These are phyloP conservation scores for Hamamelis virginiana DNA, from an alignment of 164 flowering plant genomes.

Conservation along the genomic window DNA sequence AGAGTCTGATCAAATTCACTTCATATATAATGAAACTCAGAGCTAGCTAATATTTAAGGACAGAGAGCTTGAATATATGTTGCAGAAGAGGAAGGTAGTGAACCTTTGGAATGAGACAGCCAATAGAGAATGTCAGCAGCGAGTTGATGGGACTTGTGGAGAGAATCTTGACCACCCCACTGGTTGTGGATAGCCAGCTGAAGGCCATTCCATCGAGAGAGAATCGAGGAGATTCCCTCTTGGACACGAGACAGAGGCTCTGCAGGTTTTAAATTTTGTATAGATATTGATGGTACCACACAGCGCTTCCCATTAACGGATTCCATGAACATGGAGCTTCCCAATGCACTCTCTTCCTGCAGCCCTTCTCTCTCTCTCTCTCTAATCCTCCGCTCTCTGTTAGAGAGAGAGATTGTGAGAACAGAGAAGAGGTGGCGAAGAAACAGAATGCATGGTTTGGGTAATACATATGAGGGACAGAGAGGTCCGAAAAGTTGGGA, in stretches of 20 bases:
- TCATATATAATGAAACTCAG: too few species aligned
- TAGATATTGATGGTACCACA: neutral
- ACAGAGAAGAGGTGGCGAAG: too few species aligned
- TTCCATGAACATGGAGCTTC: constrained; percentile 1
- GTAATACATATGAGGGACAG: neutral
- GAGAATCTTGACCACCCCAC: constrained; percentile 48
- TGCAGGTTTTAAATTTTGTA: neutral
- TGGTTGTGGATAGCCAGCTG: constrained; percentile 42
- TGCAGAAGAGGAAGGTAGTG: neutral
- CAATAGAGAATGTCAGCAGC: constrained; percentile 34
- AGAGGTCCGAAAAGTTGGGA: neutral
- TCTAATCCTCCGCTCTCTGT: neutral
- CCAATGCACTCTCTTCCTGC: constrained; percentile 1
- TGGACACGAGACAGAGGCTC: constrained; percentile 12
- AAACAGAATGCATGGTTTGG: neutral
- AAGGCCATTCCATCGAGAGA: constrained; percentile 44
- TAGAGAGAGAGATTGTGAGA: constrained; percentile 1
- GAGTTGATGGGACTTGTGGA: constrained; percentile 31
- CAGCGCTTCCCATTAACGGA: neutral
- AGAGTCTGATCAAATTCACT: too few species aligned
- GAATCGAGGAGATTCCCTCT: constrained; percentile 23
- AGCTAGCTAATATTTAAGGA: too few species aligned
- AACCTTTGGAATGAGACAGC: constrained; percentile 37
- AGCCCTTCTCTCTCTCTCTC: neutral
- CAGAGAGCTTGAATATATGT: neutral